Evolutionary conservation across 495 filamentous ascomycete genomes (phyloP).

Genomic region (Penicillium pulvis): DNA sequence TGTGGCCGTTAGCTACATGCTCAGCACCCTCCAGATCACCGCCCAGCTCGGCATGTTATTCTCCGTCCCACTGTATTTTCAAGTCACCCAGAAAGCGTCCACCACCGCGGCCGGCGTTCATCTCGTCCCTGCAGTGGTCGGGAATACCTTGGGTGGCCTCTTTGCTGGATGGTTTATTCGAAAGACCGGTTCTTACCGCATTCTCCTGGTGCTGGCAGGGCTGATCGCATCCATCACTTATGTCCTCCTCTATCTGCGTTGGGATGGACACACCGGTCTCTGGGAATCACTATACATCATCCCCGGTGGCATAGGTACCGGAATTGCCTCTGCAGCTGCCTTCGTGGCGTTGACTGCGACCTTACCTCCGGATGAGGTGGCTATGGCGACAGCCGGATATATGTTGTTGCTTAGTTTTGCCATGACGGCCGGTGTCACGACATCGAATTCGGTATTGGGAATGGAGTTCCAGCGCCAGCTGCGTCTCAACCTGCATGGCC

Average conservation of each 20-base stretch:
- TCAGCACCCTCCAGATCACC: slow-evolving; percentile 52
- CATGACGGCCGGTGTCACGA: slow-evolving; percentile 54
- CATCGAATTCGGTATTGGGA: slow-evolving; percentile 46
- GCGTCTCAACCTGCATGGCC: slow-evolving; percentile 28
- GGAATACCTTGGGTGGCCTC: slow-evolving; percentile 65
- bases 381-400: slow-evolving; percentile 57
- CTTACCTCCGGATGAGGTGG: slow-evolving; percentile 52
- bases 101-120: slow-evolving; percentile 61
- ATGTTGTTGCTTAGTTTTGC: slow-evolving; percentile 54
- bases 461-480: slow-evolving; percentile 36
- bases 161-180: slow-evolving; percentile 58
- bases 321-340: slow-evolving; percentile 51
- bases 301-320: slow-evolving; percentile 58
- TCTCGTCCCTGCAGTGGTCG: slow-evolving; percentile 64
- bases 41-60: slow-evolving; percentile 58
- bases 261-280: slow-evolving; percentile 62
- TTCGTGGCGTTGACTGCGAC: slow-evolving; percentile 61
- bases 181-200: slow-evolving; percentile 62
- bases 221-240: slow-evolving; percentile 54
- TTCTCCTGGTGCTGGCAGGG: slow-evolving; percentile 52
- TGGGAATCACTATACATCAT: slow-evolving; percentile 65
- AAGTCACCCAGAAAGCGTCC: slow-evolving; percentile 58
- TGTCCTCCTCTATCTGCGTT: slow-evolving; percentile 55
- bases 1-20: slow-evolving; percentile 55
- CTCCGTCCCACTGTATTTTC: slow-evolving; percentile 67